Conservation (phyloP, 805 yeast species). For the Wickerhamiella galacta region DNA sequence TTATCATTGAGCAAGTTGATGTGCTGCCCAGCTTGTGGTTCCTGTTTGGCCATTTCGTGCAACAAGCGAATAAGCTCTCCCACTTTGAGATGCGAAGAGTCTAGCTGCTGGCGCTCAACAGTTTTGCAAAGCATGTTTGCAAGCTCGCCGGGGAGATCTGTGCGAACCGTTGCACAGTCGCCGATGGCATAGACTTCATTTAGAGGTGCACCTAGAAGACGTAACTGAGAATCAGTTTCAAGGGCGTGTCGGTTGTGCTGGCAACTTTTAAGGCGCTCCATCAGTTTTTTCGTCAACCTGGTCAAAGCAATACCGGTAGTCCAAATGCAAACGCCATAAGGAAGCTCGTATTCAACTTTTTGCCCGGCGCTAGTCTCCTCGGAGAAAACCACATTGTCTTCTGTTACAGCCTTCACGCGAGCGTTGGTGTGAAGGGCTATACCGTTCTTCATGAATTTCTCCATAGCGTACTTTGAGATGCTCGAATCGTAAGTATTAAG, state of each 20-base stretch:
- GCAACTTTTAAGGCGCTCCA: conserved; percentile 27
- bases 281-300: conserved; percentile 42
- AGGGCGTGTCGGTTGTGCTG: conserved; percentile 56
- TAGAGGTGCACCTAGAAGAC: conserved; percentile 50
- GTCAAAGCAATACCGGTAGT: conserved; percentile 60
- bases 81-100: conserved; percentile 13
- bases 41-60: conserved; percentile 9
- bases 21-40: conserved; percentile 15
- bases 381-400: conserved; percentile 41
- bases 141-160: conserved; percentile 40
- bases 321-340: conserved; percentile 59
- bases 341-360: conserved; percentile 28
- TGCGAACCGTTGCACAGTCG: conserved; percentile 51
- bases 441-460: conserved; percentile 43
- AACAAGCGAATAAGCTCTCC: conserved; percentile 8
- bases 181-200: conserved; percentile 61
- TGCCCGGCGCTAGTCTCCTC: conserved; percentile 32
- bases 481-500: conserved; percentile 52
- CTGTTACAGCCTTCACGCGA: conserved; percentile 40
- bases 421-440: conserved; percentile 49
- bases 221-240: conserved; percentile 56
- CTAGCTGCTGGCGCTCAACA: conserved; percentile 28
- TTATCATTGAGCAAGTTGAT: conserved; percentile 12
- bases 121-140: conserved; percentile 30
- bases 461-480: conserved; percentile 47